Conservation (phyloP, 257 asterid species). For the Scutellaria baicalensis region DNA sequence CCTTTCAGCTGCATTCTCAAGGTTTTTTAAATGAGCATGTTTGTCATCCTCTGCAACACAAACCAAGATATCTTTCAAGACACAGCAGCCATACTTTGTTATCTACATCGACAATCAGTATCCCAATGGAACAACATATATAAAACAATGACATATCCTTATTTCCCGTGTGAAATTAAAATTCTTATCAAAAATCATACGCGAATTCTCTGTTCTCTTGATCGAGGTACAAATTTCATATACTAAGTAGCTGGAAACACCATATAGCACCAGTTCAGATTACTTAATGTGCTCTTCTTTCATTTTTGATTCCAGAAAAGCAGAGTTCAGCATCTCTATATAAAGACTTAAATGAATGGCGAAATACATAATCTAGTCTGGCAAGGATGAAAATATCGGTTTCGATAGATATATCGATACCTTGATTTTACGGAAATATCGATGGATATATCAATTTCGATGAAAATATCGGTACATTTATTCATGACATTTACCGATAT, state of each 20-base stretch:
- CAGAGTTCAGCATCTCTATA: too few relatives aligned
- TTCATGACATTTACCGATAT: too few relatives aligned
- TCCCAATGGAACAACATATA: neutral
- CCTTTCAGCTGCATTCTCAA: conserved; percentile 46
- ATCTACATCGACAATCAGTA: neutral
- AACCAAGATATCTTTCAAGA: neutral
- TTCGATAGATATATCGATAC: too few relatives aligned
- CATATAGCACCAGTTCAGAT: neutral
- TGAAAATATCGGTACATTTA: too few relatives aligned
- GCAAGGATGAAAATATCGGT: too few relatives aligned
- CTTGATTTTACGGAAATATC: too few relatives aligned
- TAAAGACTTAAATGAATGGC: neutral
- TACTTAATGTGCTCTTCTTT: neutral
- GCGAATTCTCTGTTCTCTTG: neutral
- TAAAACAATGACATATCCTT: too few relatives aligned
- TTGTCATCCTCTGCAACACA: conserved; percentile 44
- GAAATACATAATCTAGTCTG: neutral
- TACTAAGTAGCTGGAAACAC: neutral
- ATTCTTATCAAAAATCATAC: too few relatives aligned
- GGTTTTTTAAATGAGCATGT: conserved; percentile 48
- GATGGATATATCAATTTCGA: too few relatives aligned
- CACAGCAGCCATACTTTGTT: neutral
- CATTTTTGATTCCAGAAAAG: neutral
- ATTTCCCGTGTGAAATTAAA: too few relatives aligned
- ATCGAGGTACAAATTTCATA: neutral